phyloP scores from a whole-genome alignment of 495 filamentous ascomycete genomes.

The Xylaria venustula region DNA sequence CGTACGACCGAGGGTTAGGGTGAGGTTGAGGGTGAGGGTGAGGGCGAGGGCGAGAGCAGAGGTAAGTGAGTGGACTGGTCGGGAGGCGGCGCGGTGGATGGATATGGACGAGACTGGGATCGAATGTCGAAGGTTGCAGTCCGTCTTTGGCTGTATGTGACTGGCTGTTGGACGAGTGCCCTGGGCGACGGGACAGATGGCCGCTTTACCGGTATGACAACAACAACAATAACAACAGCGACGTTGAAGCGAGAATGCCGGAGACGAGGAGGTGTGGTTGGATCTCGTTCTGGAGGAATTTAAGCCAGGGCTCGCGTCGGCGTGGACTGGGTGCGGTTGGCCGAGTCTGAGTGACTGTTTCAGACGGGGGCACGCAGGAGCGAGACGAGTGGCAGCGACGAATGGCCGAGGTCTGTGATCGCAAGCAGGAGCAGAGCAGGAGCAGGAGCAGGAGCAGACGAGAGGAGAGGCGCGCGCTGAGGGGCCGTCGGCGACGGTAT shows the following conservation, averaged over 20 bases:
- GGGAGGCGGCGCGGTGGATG: not conserved
- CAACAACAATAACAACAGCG: not conserved
- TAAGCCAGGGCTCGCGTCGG: slow-evolving; percentile 1
- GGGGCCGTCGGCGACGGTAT: not conserved
- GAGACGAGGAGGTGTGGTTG: not conserved
- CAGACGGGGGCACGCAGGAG: slow-evolving; percentile 6
- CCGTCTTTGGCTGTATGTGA: too few species aligned
- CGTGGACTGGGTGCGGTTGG: not conserved
- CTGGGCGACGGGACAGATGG: too few species aligned
- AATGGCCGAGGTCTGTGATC: not conserved
- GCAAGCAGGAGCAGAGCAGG: not conserved
- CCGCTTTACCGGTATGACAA: not conserved
- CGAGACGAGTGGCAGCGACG: slow-evolving; percentile 3
- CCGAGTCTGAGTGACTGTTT: slow-evolving; percentile 8
- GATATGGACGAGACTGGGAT: not conserved
- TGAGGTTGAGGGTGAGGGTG: not conserved
- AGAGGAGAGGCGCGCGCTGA: not conserved
- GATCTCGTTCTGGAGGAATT: not conserved
- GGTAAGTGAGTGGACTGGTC: not conserved
- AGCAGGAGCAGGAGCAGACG: not conserved
- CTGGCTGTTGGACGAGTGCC: too few species aligned
- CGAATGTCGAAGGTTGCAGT: not conserved
- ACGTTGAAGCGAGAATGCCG: not conserved
- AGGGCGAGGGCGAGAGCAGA: not conserved
- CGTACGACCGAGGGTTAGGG: too few species aligned